Evolutionary conservation across 2,329 filamentous ascomycete genomes (phyloP), one percentile per base, ranked within the genome.

Genomic region (Calonectria pteridis): DNA sequence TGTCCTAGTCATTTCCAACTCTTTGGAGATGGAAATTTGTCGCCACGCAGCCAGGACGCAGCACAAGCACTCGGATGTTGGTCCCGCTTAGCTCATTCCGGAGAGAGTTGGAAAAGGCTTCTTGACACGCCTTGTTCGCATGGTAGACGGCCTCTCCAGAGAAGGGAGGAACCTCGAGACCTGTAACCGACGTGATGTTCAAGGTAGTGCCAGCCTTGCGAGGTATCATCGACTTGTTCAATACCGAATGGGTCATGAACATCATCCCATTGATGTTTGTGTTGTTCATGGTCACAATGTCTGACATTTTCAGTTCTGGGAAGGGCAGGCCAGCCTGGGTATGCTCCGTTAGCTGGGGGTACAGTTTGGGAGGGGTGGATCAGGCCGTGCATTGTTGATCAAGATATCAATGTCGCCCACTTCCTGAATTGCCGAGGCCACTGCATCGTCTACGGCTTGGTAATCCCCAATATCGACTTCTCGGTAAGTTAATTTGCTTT

Each of bases 231-330:
- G 67, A 67, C 1, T 50, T 59, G 23, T 69, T 76, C 0, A 77
- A 31, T 0, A 81, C 86, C 84, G 84, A 79, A 86, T 88, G 63
- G 4, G 69, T 77, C 7, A 67, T 68, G 26, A 70, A 77, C 67
- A 77, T 77, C 9, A 73, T 66, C 4, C 69, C 75, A 23, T 87
- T 88, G 7, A 87, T 86, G 63, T 86, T 77, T 2, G 75, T 77
- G 20, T 58, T 59, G 18, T 51, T 65, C 74, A 76, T 75, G 14
- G 53, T 49, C 0, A 58, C 5, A 11, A 77, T 51, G 7, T 75
- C 28, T 1, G 72, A 33, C 1, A 77, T 29, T 1, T 62, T 28
- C 0, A 76, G 73, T 10, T 76, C 68, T 51, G 49, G 55, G 28
- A 76, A 76, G 0, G 59, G n/a, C 2, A 76, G 71, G 0, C 75